Percentiles rank a stretch among this genome's conserved stretches.
Conservation (phyloP, 2,329 filamentous ascomycete genomes). For the Penicillium corylophilum region DNA sequence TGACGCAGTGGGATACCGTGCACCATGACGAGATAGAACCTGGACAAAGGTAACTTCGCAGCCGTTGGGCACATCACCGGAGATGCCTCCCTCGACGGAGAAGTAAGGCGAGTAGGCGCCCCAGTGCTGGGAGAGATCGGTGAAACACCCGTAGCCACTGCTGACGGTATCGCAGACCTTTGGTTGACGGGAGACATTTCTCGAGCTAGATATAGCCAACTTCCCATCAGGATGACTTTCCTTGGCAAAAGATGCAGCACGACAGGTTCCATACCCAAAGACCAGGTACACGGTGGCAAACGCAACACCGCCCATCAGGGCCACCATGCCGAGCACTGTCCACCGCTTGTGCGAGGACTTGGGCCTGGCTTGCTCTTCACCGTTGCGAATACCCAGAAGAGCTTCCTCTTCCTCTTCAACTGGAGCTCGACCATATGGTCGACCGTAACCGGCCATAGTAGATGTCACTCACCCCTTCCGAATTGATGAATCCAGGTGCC, state of each 20-base stretch:
- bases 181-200: neutral
- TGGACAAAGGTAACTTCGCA: slow-evolving; percentile 79
- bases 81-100: slow-evolving; percentile 58
- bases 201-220: neutral
- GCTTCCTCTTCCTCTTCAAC: neutral
- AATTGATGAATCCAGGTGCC: neutral
- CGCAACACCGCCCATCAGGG: slow-evolving; percentile 5
- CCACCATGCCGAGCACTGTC: neutral
- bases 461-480: neutral
- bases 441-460: neutral
- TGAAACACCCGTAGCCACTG: slow-evolving; percentile 62
- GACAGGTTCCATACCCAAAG: slow-evolving; percentile 9
- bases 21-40: slow-evolving; percentile 79
- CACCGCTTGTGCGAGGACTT: neutral
- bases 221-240: neutral
- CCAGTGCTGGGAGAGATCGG: slow-evolving; percentile 67
- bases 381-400: neutral
- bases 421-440: neutral
- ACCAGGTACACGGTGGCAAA: slow-evolving; percentile 8
- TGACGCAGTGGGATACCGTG: slow-evolving; percentile 70
- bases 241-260: neutral
- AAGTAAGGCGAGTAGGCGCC: slow-evolving; percentile 89
- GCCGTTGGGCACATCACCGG: slow-evolving; percentile 58
- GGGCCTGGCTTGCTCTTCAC: neutral
- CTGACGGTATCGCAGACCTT: slow-evolving; percentile 53